Base-by-base conservation (phyloP, 1,139 yeast species). In the Kluyveromyces sp. region DNA sequence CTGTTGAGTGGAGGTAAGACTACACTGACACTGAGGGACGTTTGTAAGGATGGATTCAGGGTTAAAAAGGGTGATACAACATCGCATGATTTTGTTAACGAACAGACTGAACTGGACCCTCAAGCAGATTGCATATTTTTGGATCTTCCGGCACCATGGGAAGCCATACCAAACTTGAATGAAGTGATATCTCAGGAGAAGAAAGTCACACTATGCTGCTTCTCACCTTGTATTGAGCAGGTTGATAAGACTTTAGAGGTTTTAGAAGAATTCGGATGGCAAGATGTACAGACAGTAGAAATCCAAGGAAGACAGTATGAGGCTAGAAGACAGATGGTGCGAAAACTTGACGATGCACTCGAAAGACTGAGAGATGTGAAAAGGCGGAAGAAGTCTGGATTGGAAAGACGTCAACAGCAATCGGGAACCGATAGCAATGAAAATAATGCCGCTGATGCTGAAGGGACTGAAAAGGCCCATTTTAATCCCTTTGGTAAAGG, bases 81-180 rank as follows among this genome's bases (percentile, higher is more conserved):
- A 2, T 69, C 69, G 35, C 60, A 56, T 22, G 41, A 50, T 3
- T 56, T 54, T 41, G 9, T 47, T 49, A 26, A 12, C 3, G 64
- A 52, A 2, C 53, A 55, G 2, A 45, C 48, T 2, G 54, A 52
- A 9, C 59, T 62, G 1, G 56, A 57, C 2, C n/a, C 19, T n/a
- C 63, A 73, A 32, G 94, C 86, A 0, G 80, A 82, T 44, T 80
- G 82, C 2, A 78, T 92, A 0, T 94, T 94, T 57, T 72, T 94
- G 51, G 99, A 94, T 61, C 73, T 94, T 41, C 99, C 99, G 1
- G 82, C 96, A 4, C 98, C 99, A 3, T 92, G 98, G 97, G 80
- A 80, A 22, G 98, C 98, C 9, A 83, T 94, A 46, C 88, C 89
- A 4, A 83, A 84, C 61, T 67, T 92, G 39, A 67, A 71, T 20